phyloP scores from a whole-genome alignment of 208 protist species.

The Trypanosoma melophagium region DNA sequence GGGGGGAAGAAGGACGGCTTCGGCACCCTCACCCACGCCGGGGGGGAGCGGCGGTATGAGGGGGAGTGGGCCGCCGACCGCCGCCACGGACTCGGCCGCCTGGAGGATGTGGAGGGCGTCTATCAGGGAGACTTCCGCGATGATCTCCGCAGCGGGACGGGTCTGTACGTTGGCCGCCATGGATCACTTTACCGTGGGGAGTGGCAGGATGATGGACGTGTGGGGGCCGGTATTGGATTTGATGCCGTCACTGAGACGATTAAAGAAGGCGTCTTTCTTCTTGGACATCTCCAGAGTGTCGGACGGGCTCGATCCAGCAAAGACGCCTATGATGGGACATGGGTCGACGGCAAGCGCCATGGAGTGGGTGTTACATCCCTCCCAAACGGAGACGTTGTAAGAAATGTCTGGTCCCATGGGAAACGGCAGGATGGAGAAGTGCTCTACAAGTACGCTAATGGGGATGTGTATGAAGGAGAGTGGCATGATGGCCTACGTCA shows the following conservation, averaged over 20 bases:
- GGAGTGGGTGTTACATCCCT: slow-evolving; percentile 70
- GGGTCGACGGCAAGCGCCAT: slow-evolving; percentile 80
- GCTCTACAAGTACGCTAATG: slow-evolving; percentile 46
- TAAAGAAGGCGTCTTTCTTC: slow-evolving; percentile 78
- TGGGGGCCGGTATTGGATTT: slow-evolving; percentile 65
- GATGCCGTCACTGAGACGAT: slow-evolving; percentile 47
- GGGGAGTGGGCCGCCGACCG: slow-evolving; percentile 68
- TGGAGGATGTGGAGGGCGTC: slow-evolving; percentile 50
- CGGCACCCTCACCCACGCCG: slow-evolving; percentile 34
- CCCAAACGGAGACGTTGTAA: slow-evolving; percentile 78
- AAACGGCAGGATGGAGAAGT: slow-evolving; percentile 64
- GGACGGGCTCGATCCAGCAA: slow-evolving; percentile 32
- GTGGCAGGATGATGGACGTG: slow-evolving; percentile 67
- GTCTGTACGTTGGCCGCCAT: slow-evolving; percentile 46
- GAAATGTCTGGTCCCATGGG: slow-evolving; percentile 73
- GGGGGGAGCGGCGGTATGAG: slow-evolving; percentile 54
- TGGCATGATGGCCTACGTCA: slow-evolving; percentile 64
- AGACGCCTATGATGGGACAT: slow-evolving; percentile 78
- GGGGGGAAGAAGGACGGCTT: slow-evolving; percentile 62
- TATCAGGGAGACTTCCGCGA: slow-evolving; percentile 77
- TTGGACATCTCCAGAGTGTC: slow-evolving; percentile 63
- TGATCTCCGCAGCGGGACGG: slow-evolving; percentile 62
- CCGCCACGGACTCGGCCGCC: slow-evolving; percentile 69
- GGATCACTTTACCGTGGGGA: slow-evolving; percentile 79
- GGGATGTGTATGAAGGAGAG: slow-evolving; percentile 77